Base-by-base conservation (phyloP, 129 eudicot genomes). In the Heracleum sosnowskyi region DNA sequence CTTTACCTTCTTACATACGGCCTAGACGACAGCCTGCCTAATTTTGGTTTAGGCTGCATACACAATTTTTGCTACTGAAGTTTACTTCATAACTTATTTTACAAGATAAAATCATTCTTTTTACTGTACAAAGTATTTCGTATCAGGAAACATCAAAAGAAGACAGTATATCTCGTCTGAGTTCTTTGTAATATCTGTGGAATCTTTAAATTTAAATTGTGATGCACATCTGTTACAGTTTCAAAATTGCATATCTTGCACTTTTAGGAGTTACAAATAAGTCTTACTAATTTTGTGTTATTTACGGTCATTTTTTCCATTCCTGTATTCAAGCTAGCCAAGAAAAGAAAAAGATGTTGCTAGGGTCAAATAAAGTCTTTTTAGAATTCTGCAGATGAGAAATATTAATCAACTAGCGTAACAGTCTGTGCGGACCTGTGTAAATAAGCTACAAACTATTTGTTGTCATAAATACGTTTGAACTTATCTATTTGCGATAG, bases 1-100 rank as follows among this genome's bases (percentile, higher is more conserved):
- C 87, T 71, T 82, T 92, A 84, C 97, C 96, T 18, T 85, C 91
- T 57, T 85, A 79, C 81, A 79, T 84, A 15, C 77, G 75, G 49
- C 75, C 88, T 13, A 90, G 82, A 79, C 89, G 87, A 2, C 85
- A 83, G 79, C 88, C 91, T 73, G 76, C 79, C 11, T 87, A 79
- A 74, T 15, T 78, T 42, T 74, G 36, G 39, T n/a, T 73, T 74
- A 37, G 36, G 75, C 46, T 9, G 5, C 34, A 1, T 73, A 73
- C 7, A 41, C 28, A 11, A 73, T 35, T 42, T 9, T 26, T 37
- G 44, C 45, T 44, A 9, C 18, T 39, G 42, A 10, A 39, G 57
- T 73, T 73, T 26, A 24, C 53, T 73, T 73, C 36, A 11, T 73
- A 22, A 73, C 24, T 41, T 41, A 24, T 12, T 44, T 73, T 73